Percentiles rank a stretch among this genome's conserved stretches.
Conservation (phyloP, 441 rosid genomes). For the Theobroma grandiflorum region DNA sequence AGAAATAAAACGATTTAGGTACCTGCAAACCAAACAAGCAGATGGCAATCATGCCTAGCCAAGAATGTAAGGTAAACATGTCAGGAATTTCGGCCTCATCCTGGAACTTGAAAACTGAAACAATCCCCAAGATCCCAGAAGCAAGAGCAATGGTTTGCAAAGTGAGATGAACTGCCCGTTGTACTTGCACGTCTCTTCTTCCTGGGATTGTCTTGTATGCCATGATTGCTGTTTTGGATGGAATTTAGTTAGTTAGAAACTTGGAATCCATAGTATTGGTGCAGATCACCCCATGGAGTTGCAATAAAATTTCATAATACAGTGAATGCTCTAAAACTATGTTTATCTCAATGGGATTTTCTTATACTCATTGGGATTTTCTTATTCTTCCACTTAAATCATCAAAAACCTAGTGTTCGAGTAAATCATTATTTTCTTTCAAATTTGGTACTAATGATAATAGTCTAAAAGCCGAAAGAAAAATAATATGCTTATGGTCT, state of each 20-base stretch:
- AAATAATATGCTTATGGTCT: no score
- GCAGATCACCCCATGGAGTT: not conserved
- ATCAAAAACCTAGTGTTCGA: not conserved
- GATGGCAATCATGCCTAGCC: slow-evolving; percentile 66
- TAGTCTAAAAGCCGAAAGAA: no score
- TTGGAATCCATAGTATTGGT: not conserved
- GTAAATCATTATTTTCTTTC: not conserved
- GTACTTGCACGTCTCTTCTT: slow-evolving; percentile 32
- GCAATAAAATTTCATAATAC: not conserved
- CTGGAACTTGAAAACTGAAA: slow-evolving; percentile 50
- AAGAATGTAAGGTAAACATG: slow-evolving; percentile 53
- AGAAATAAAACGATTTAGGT: not conserved
- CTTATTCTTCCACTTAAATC: not conserved
- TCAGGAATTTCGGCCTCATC: slow-evolving; percentile 33
- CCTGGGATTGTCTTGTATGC: slow-evolving; percentile 56
- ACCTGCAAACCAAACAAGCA: slow-evolving; percentile 60
- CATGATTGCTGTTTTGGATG: slow-evolving; percentile 52
- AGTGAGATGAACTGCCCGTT: slow-evolving; percentile 39
- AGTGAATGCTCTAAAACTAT: no score
- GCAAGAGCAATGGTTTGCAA: slow-evolving; percentile 49
- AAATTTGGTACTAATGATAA: no score
- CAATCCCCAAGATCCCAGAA: slow-evolving; percentile 50
- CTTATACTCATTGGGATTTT: no score
- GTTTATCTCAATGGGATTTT: no score
- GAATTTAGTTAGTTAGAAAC: not conserved